Base-by-base conservation (phyloP, 1,284 basidiomycete species). In the Caloboletus firmus region DNA sequence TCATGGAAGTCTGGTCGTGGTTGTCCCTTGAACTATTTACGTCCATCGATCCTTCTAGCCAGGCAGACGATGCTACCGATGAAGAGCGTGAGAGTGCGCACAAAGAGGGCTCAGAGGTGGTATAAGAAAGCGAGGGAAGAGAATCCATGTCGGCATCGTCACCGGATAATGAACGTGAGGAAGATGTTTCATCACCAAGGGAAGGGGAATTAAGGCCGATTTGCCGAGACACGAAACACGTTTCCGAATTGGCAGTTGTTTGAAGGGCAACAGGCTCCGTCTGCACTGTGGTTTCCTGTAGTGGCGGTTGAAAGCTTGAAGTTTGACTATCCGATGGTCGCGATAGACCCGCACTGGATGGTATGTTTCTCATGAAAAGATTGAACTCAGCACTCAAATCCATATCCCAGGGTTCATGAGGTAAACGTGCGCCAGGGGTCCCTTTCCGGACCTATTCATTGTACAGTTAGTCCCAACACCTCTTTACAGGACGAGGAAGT, bases 331-430 rank as follows among this genome's bases (percentile, higher is more conserved):
- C 48, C 48, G 51, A 61, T 22, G 50, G 28, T 28, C 6, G 47
- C 57, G 46, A 59, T 56, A 45, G 60, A 55, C 24, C 52, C 37
- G 39, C 28, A 17, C 24, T 39, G 36, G 32, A 32, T 7, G 55
- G 51, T 0, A 5, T 26, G 31, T 18, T 46, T 49, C 49, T 47
- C 5, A 46, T 17, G 47, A 53, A 51, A 39, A 58, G 26, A 32
- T 31, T 20, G 12, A 54, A 45, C 30, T 64, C 55, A 20, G 54
- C 28, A 22, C 9, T 56, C 31, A 62, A 34, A 35, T 63, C 47
- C 49, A 73, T 57, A 39, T 83, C 73, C 84, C 84, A 85, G 42
- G 83, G 83, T 56, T 85, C 83, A 51, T 77, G 76, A 0, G 83
- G 83, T 20, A 85, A 69, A 3, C 74, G 71, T 15, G 84, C 84